Evolutionary conservation across 257 asterid genomes (phyloP), one percentile per base, ranked within the genome.

Genomic region (Gentiana macrophylla): DNA sequence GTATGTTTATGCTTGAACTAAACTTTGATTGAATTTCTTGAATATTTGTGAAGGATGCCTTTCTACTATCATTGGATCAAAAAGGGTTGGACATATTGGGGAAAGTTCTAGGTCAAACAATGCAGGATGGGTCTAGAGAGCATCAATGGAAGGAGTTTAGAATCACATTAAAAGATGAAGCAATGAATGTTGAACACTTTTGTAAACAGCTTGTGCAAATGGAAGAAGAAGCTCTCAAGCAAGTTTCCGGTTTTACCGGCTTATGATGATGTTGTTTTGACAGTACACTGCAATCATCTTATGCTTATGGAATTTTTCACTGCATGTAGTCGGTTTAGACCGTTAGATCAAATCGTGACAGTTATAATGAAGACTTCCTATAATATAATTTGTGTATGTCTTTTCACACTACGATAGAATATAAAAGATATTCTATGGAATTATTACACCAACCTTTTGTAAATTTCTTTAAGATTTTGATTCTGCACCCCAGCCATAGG

Each of bases 161-260:
- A 62, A 69, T 89, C 66, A 10, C 73, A 15, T 79, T 86, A 53
- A 70, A 73, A 64, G 72, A 75, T 37, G 93, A 74, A 66, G 94
- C 84, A 3, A 15, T 61, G 45, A 80, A 82, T 49, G 68, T 77
- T 3, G 94, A 84, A 69, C 65, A 67, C 11, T 86, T 86, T 71
- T 86, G 88, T 62, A 70, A 50, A 36, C 83, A 76, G 52, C 93
- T 89, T 35, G 79, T 84, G 49, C 80, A 80, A 56, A 81, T 89
- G 95, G 97, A 89, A 75, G 90, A 84, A 77, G 94, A 84, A 72
- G 86, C 93, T 56, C 78, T 89, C 53, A 67, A 75, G 64, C 80
- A 64, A 5, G 49, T 86, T 59, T 77, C 95, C 6, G 73, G 65
- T 66, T 67, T 71, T 58, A 74, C 72, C 58, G 97, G 97, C 3